These are phyloP conservation scores for Suhomyces bribrorum DNA, from an alignment of 1,139 yeast genomes.

Conservation along the genomic window DNA sequence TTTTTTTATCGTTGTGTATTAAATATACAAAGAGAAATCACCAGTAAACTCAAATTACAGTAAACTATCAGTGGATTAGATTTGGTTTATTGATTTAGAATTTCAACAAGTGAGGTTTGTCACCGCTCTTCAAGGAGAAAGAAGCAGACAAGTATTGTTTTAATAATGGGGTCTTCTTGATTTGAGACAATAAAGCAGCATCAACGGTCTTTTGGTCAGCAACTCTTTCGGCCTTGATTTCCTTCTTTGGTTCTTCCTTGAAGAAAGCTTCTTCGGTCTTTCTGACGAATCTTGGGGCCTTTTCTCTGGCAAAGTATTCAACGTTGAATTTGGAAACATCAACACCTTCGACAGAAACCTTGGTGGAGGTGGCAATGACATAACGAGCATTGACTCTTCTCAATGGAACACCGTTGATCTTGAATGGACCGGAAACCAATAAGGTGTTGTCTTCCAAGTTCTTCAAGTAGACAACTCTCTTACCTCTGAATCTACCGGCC, in stretches of 20 bases:
- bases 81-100: slow-evolving; percentile 55
- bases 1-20: slow-evolving; percentile 27
- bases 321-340: slow-evolving; percentile 92
- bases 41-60: slow-evolving; percentile 14
- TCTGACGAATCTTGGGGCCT: slow-evolving; percentile 68
- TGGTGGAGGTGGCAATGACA: slow-evolving; percentile 98
- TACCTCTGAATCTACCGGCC: slow-evolving; percentile 99
- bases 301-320: slow-evolving; percentile 97
- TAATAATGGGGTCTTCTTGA: slow-evolving; percentile 97
- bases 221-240: slow-evolving; percentile 90
- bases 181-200: slow-evolving; percentile 88
- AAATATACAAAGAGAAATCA: slow-evolving; percentile 36
- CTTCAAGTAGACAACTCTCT: slow-evolving; percentile 99
- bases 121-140: slow-evolving; percentile 97
- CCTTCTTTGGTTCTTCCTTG: slow-evolving; percentile 86
- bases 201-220: slow-evolving; percentile 98
- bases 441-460: slow-evolving; percentile 98
- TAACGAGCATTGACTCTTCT: slow-evolving; percentile 99
- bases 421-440: slow-evolving; percentile 99
- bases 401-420: slow-evolving; percentile 99
- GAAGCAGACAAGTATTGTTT: slow-evolving; percentile 96
- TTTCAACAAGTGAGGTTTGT: slow-evolving; percentile 98
- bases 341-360: slow-evolving; percentile 75
- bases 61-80: slow-evolving; percentile 3
- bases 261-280: slow-evolving; percentile 96